These are phyloP conservation scores for Salix dunnii DNA, from an alignment of 345 rosid genomes.

Conservation along the genomic window DNA sequence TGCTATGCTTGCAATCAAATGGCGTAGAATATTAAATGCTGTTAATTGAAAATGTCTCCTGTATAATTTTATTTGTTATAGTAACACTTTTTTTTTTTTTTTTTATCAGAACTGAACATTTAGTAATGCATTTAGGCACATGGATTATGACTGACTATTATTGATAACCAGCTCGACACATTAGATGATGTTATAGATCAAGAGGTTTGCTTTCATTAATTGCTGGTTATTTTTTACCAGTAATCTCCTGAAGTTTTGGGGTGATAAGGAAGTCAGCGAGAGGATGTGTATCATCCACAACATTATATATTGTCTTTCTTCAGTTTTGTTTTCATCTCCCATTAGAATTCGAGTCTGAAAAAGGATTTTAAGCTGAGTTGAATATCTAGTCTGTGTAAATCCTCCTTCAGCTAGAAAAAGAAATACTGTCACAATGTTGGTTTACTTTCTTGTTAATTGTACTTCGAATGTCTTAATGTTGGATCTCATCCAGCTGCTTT, in stretches of 20 bases:
- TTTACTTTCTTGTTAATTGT: neutral
- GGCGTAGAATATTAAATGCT: neutral
- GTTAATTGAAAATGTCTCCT: neutral
- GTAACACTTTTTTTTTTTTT: neutral
- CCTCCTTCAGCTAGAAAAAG: neutral
- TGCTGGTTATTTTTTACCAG: neutral
- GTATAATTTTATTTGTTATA: neutral
- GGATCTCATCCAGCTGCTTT: neutral
- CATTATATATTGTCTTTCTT: neutral
- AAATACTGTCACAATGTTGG: neutral
- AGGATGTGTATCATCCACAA: neutral
- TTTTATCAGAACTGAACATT: neutral
- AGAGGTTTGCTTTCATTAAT: neutral
- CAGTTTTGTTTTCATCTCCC: neutral
- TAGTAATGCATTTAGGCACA: neutral
- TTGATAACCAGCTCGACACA: neutral
- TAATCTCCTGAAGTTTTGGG: neutral
- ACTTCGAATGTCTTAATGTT: neutral
- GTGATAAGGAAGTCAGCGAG: neutral
- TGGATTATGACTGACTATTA: neutral
- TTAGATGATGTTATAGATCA: neutral
- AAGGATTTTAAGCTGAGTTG: neutral
- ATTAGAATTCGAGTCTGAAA: neutral
- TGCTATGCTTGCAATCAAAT: neutral
- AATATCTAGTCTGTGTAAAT: neutral